Percentiles rank a stretch among this genome's conserved stretches.
These are phyloP conservation scores for Pyrenopolyporus hunteri DNA, from an alignment of 495 filamentous ascomycete genomes.

Conservation along the genomic window DNA sequence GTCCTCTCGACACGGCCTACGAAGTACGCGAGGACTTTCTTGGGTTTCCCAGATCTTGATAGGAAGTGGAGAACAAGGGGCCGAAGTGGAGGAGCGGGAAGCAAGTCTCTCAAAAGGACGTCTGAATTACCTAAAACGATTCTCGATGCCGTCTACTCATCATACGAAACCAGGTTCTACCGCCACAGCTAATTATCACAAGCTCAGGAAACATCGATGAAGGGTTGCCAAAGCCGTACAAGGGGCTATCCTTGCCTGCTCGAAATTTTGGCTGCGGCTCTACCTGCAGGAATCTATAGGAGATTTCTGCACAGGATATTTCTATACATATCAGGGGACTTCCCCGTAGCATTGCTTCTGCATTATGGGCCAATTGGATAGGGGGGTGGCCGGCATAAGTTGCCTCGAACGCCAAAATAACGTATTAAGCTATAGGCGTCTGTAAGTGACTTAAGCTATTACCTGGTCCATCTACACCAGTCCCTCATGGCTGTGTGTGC, in stretches of 20 bases:
- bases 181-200: background rate
- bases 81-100: constrained; percentile 42
- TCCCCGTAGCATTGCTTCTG: too few relatives aligned
- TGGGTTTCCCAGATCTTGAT: constrained; percentile 17
- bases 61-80: constrained; percentile 40
- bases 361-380: too few relatives aligned
- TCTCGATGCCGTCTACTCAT: constrained; percentile 18
- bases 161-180: constrained; percentile 6
- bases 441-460: constrained; percentile 7
- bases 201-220: constrained; percentile 4
- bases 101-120: constrained; percentile 40
- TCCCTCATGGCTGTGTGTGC: background rate
- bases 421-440: constrained; percentile 7
- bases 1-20: constrained; percentile 17
- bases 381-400: background rate
- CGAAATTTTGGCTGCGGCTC: constrained; percentile 22
- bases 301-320: constrained; percentile 12
- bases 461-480: background rate
- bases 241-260: constrained; percentile 20
- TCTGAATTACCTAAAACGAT: constrained; percentile 30
- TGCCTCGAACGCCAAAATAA: constrained; percentile 4
- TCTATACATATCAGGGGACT: too few relatives aligned
- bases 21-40: constrained; percentile 15
- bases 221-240: constrained; percentile 14
- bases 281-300: constrained; percentile 10